A percentile compares a stretch with the other conserved stretches of the same genome.
phyloP scores from a whole-genome alignment of 108 stramenopile species.

The Discostella stelligeroides region DNA sequence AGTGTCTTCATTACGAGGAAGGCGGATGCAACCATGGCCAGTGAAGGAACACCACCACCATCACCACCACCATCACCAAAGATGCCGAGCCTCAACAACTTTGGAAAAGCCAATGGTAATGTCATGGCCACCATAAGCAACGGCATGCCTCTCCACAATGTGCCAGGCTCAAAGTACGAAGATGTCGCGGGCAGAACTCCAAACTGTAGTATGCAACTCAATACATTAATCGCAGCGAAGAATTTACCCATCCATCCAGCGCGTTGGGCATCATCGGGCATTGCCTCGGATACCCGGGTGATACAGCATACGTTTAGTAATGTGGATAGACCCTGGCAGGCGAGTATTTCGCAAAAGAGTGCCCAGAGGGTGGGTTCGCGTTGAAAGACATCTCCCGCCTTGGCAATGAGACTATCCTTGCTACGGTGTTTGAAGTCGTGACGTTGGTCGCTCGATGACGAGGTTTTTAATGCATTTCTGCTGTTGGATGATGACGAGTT shows the following conservation, averaged over 20 bases:
- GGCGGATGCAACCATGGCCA: slow-evolving; percentile 66
- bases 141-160: slow-evolving; percentile 74
- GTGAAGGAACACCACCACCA: slow-evolving; percentile 50
- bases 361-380: slow-evolving; percentile 79
- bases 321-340: slow-evolving; percentile 79
- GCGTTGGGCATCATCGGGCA: slow-evolving; percentile 68
- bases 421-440: slow-evolving; percentile 32
- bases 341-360: slow-evolving; percentile 82
- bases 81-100: slow-evolving; percentile 5
- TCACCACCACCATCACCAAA: neutral
- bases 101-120: slow-evolving; percentile 27
- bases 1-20: slow-evolving; percentile 80
- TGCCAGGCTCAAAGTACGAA: slow-evolving; percentile 56
- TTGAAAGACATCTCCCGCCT: slow-evolving; percentile 63
- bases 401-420: slow-evolving; percentile 42
- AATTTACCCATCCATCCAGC: slow-evolving; percentile 82
- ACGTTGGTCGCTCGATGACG: slow-evolving; percentile 3
- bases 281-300: slow-evolving; percentile 55
- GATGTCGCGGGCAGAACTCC: slow-evolving; percentile 64
- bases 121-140: slow-evolving; percentile 35
- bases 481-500: slow-evolving; percentile 5
- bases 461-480: neutral
- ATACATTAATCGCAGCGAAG: slow-evolving; percentile 68
- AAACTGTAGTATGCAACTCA: slow-evolving; percentile 72
- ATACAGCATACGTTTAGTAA: slow-evolving; percentile 82